Evolutionary conservation across 495 filamentous ascomycete species (phyloP), one percentile per base, ranked within the genome.

Genomic region (Trichoderma reesei): DNA sequence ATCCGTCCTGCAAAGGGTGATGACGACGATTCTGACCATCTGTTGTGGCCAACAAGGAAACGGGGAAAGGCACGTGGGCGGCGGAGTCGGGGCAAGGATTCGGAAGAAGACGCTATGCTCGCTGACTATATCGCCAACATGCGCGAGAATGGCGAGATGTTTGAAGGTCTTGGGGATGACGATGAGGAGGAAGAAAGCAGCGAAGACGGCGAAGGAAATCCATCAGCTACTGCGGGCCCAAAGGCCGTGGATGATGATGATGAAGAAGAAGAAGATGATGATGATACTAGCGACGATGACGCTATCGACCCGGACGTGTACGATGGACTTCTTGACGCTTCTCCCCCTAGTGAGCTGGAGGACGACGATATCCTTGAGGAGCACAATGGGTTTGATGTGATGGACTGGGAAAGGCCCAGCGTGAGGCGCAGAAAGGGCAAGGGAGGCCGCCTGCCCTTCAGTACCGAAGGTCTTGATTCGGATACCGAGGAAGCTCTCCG

Each of bases 91-190:
- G 9, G 66, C 68, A 3, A 36, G 34, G 66, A 68, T 37, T 31
- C 33, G 5, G 72, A 76, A 8, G 75, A 79, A 5, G 83, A 89
- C 41, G 86, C 81, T 0, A 77, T 85, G 3, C 59, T 90, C 26
- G 83, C 82, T 3, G 91, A 96, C 69, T 94, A 95, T 67, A 87
- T 92, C 63, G 84, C 82, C 64, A 92, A 95, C 69, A 85, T 92
- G 72, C 76, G 72, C 16, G 68, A 65, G 62, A 36, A 76, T 26
- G 70, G 76, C 18, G 75, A 79, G 62, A 71, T 63, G 14, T 16
- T 64, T 54, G 39, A 42, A 16, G 41, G 10, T 1, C 9, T 5
- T 11, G 16, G 8, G 6, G 14, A 34, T 34, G 39, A 38, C n/a
- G 39, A 26, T 6, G 63, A 36, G 1, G 31, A 26, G 14, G 16